Evolutionary conservation across 1,284 basidiomycete genomes (phyloP), one percentile per base, ranked within the genome.

Genomic region (Trichosporon coremiiforme): DNA sequence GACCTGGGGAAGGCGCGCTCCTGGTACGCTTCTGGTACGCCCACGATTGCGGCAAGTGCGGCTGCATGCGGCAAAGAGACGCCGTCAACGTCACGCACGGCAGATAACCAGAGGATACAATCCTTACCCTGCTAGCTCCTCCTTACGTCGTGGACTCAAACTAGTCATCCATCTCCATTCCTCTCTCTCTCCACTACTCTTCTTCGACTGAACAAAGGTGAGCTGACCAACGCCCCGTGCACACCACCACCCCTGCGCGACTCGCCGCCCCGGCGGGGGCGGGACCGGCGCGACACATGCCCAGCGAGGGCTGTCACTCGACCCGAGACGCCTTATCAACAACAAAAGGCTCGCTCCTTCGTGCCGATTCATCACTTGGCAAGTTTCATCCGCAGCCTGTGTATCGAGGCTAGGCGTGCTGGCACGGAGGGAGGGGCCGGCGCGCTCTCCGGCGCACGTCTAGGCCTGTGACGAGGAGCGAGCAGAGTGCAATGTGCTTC

Each of bases 21-120:
- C n/a, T n/a, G n/a, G n/a, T n/a, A n/a, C n/a, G n/a, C n/a, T 33
- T 8, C 33, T 33, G 33, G 33, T 33, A 33, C 33, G 41, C 41
- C 41, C 13, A 17, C 41, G 41, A 45, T 45, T 53, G 47, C 47
- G 47, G 47, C 47, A 53, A 53, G 47, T 53, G 47, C 47, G 36
- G 36, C 36, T 38, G 36, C 36, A 38, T 38, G 36, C 36, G 47
- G 47, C 47, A 53, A 22, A 53, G 20, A 22, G 20, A 15, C 47
- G n/a, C 47, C 47, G 47, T 22, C 47, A 53, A 53, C 47, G 20
- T 22, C 47, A 22, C 20, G 20, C n/a, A 20, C 47, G 47, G 47
- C 47, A 53, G 47, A 53, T 53, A 53, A 53, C n/a, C 47, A 53
- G 47, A 53, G 47, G 47, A 22, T 22, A 10, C 20, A 12, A 10